Evolutionary conservation across 2,329 filamentous ascomycete genomes (phyloP), one percentile per base, ranked within the genome.

Genomic region (Harringtonia aguacate): DNA sequence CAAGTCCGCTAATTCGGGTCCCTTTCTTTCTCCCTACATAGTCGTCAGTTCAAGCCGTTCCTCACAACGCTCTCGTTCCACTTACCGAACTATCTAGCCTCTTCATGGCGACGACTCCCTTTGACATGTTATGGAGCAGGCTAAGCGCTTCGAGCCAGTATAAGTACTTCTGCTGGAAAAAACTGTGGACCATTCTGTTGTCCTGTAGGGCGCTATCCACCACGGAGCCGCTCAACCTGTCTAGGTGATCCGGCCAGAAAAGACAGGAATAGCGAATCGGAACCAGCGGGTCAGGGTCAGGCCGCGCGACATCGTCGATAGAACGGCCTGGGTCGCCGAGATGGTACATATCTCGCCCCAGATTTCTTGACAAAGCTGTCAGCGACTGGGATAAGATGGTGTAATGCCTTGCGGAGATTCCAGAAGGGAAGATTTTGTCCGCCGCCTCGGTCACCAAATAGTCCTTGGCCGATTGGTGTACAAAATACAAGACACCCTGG

Each of bases 391-490:
- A 52, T 40, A 64, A 60, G 6, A 70, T 58, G 0, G 2, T 5
- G 14, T 53, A 33, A 43, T 69, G 62, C 15, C 52, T 45, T 3
- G 51, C 31, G 18, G 43, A 33, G 4, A 40, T 28, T 2, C 61
- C 57, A 22, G 15, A 38, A 5, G 59, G 55, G 34, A 65, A 61
- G 6, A 66, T 51, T 13, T 47, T 34, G 24, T 7, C 24, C 6
- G n/a, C 41, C n/a, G 7, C 50, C 9, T 54, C 44, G 22, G 52
- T 28, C 7, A 45, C 27, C 2, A 72, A 45, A 48, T 56, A 66
- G 17, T 70, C 66, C 47, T 67, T 66, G 0, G 64, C 67, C 4
- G 65, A 69, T 45, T 66, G 60, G 46, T 70, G 64, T 1, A 69
- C 56, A 47, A 67, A 60, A 36, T 54, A 60, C 8, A 69, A 36